Evolutionary conservation across 2,329 filamentous ascomycete species (phyloP).

Genomic region (Chaetothyriales sp.): DNA sequence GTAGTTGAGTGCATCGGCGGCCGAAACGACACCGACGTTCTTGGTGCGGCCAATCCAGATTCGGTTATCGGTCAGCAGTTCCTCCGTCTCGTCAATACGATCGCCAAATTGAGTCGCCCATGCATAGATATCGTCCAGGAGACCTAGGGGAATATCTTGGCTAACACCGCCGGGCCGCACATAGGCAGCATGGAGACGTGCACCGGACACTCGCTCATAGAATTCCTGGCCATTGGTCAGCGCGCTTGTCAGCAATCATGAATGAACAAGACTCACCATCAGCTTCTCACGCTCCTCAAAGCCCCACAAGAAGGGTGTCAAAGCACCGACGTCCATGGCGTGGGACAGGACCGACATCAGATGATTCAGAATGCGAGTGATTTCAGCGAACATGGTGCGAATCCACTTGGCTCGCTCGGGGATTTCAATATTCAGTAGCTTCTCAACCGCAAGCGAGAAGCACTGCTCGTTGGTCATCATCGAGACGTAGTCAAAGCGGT

Average conservation of each 20-base stretch:
- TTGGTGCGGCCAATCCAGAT: slow-evolving; percentile 95
- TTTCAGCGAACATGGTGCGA: slow-evolving; percentile 84
- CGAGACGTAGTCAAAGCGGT: slow-evolving; percentile 94
- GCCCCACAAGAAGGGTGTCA: slow-evolving; percentile 97
- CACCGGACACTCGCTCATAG: slow-evolving; percentile 96
- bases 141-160: slow-evolving; percentile 82
- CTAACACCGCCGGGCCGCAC: slow-evolving; percentile 91
- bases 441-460: slow-evolving; percentile 89
- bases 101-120: slow-evolving; percentile 99
- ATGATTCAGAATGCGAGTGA: slow-evolving; percentile 89
- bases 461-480: slow-evolving; percentile 99
- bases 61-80: slow-evolving; percentile 96
- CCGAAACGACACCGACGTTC: slow-evolving; percentile 79
- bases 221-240: slow-evolving; percentile 56
- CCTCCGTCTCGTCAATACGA: slow-evolving; percentile 96
- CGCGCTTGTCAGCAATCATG: background rate
- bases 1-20: slow-evolving; percentile 89
- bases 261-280: slow-evolving; percentile 57
- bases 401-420: slow-evolving; percentile 95
- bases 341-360: slow-evolving; percentile 95
- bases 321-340: slow-evolving; percentile 95
- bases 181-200: slow-evolving; percentile 92
- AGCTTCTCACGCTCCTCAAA: slow-evolving; percentile 99
- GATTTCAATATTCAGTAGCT: slow-evolving; percentile 91
- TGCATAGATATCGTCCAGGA: slow-evolving; percentile 97